phyloP scores from a whole-genome alignment of 2,329 filamentous ascomycete species.

The Salinomyces thailandicus region DNA sequence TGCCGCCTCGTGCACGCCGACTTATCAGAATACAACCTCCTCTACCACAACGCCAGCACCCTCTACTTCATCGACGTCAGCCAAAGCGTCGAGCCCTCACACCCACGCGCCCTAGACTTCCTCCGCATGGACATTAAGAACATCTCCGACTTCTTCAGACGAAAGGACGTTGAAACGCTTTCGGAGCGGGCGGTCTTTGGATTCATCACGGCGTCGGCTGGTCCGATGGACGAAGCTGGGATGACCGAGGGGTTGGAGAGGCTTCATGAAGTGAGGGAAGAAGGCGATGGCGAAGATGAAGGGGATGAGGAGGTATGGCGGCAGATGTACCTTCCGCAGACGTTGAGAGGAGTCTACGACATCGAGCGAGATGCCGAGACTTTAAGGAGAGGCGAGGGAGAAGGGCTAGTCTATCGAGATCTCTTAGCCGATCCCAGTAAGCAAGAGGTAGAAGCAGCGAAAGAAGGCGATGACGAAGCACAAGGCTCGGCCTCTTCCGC shows the following conservation, averaged over 20 bases:
- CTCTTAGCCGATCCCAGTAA: constrained; percentile 54
- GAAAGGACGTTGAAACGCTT: constrained; percentile 72
- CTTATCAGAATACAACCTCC: constrained; percentile 93
- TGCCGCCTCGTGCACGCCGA: constrained; percentile 92
- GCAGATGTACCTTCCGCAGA: constrained; percentile 94
- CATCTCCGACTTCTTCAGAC: constrained; percentile 80
- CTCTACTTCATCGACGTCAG: constrained; percentile 96
- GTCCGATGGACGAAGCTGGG: constrained; percentile 49
- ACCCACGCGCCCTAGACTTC: constrained; percentile 85
- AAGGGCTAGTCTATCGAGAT: constrained; percentile 73
- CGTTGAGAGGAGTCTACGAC: constrained; percentile 90
- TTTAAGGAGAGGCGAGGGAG: constrained; percentile 61
- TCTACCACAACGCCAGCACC: constrained; percentile 71
- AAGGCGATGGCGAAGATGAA: constrained; percentile 42
- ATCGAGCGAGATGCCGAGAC: constrained; percentile 80
- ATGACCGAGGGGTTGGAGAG: constrained; percentile 55
- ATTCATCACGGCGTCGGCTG: constrained; percentile 61
- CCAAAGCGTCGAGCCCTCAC: constrained; percentile 93
- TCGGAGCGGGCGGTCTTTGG: constrained; percentile 70
- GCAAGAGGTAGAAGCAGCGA: background rate
- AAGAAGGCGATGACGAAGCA: constrained; percentile 9
- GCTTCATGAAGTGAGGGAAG: constrained; percentile 52
- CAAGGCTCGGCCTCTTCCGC: constrained; percentile 7
- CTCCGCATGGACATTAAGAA: constrained; percentile 98
- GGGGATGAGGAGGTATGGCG: constrained; percentile 88